A percentile compares a stretch with the other conserved stretches of the same genome.
These are phyloP conservation scores for Fomitopsis betulina DNA, from an alignment of 1,284 basidiomycete genomes.

Conservation along the genomic window DNA sequence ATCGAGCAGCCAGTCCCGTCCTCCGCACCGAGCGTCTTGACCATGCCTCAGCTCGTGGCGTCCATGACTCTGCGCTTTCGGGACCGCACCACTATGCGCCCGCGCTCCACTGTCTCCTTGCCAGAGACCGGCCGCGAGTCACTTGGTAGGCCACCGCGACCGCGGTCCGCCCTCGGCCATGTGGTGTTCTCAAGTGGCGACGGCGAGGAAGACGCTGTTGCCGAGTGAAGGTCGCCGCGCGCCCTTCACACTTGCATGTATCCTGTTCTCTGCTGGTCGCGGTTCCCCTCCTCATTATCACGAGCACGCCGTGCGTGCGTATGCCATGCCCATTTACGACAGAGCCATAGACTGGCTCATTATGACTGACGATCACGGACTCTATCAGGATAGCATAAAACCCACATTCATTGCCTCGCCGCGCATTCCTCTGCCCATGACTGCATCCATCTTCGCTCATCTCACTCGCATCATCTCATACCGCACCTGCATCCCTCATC, in stretches of 20 bases:
- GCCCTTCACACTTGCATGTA: not conserved
- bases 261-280: too few relatives aligned
- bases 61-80: conserved; percentile 28
- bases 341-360: not conserved
- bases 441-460: not conserved
- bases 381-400: not conserved
- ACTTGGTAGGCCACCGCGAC: not conserved
- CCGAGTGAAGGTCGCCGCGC: not conserved
- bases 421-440: not conserved
- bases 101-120: conserved; percentile 5
- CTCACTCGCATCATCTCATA: not conserved
- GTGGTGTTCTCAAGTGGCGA: not conserved
- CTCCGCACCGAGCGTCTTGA: conserved; percentile 11
- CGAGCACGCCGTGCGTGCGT: not conserved
- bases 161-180: not conserved
- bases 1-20: not conserved
- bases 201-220: not conserved
- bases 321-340: not conserved
- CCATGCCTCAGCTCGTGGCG: conserved; percentile 31
- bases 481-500: not conserved
- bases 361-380: not conserved
- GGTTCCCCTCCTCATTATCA: not conserved
- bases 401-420: not conserved
- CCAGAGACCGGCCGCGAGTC: not conserved
- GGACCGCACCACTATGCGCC: conserved; percentile 23